Evolutionary conservation across 495 filamentous ascomycete species (phyloP).

Genomic region (Lindgomyces ingoldianus): DNA sequence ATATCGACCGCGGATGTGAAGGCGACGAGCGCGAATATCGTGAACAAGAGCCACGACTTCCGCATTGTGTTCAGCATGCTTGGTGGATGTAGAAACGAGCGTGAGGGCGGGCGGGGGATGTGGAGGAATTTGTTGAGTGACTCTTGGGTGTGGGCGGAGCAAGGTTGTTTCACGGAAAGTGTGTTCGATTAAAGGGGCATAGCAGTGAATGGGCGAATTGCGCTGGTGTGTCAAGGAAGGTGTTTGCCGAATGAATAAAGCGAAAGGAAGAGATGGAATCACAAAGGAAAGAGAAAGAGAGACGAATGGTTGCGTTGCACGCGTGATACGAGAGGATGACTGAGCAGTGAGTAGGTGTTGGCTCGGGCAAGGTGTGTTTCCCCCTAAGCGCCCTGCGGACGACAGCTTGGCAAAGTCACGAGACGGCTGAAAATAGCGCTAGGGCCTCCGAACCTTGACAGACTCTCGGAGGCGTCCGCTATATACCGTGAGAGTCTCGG

Average conservation of each 20-base stretch:
- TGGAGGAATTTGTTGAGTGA: conserved; percentile 12
- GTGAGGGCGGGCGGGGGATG: neutral
- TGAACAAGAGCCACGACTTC: conserved; percentile 34
- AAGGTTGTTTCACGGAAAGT: conserved; percentile 1
- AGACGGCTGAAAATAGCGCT: conserved; percentile 10
- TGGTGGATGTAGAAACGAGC: conserved; percentile 4
- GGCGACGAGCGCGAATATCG: conserved; percentile 23
- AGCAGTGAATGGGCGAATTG: neutral
- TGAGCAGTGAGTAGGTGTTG: neutral
- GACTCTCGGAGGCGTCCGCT: neutral
- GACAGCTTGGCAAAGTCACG: neutral
- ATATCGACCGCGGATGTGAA: conserved; percentile 28
- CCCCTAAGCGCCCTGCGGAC: neutral
- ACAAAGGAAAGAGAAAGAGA: neutral
- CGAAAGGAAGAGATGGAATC: neutral
- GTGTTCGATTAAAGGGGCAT: conserved; percentile 5
- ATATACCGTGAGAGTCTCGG: neutral
- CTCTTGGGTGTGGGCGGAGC: neutral
- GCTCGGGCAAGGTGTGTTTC: neutral
- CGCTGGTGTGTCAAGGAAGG: neutral
- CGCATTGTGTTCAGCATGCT: conserved; percentile 33
- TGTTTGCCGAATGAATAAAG: conserved; percentile 12
- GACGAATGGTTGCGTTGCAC: conserved; percentile 2
- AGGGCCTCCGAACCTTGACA: no score
- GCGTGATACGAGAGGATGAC: neutral